Conservation (phyloP, 2,329 filamentous ascomycete genomes). For the Fusarium tjaetaba region DNA sequence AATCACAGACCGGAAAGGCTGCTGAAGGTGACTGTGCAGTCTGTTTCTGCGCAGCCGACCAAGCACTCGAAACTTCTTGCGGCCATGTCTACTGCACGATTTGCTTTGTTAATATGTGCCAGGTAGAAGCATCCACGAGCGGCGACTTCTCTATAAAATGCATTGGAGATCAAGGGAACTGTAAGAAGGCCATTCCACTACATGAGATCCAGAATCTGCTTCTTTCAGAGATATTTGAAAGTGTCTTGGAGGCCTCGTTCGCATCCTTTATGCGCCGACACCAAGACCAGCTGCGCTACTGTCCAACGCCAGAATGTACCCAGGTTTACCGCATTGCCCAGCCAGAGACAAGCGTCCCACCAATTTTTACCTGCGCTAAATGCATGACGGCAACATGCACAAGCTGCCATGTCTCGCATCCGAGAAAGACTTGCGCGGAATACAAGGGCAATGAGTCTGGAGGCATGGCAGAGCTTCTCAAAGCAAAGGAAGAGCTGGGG, state of each 20-base stretch:
- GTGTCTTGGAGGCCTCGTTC: constrained; percentile 52
- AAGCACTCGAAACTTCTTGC: constrained; percentile 50
- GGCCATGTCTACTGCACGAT: constrained; percentile 54
- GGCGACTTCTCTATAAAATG: background rate
- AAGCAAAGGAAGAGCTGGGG: constrained; percentile 47
- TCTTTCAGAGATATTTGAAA: constrained; percentile 45
- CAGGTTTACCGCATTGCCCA: constrained; percentile 51
- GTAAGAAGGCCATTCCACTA: constrained; percentile 40
- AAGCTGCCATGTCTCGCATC: constrained; percentile 49
- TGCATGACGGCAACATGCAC: constrained; percentile 52
- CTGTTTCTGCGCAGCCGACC: constrained; percentile 52
- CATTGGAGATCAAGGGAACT: background rate
- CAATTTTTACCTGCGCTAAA: constrained; percentile 47
- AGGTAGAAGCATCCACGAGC: background rate
- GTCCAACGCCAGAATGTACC: constrained; percentile 56
- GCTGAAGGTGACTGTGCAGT: constrained; percentile 43
- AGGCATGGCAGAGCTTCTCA: constrained; percentile 40
- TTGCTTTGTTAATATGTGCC: constrained; percentile 50
- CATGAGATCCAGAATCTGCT: constrained; percentile 38
- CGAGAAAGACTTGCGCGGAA: constrained; percentile 48
- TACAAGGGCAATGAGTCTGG: constrained; percentile 43
- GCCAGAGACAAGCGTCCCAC: background rate
- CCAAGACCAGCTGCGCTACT: constrained; percentile 49
- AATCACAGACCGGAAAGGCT: accelerated
- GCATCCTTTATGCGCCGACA: constrained; percentile 47